Evolutionary conservation across 2,329 filamentous ascomycete species (phyloP).

Genomic region (Xylariaceae sp.): DNA sequence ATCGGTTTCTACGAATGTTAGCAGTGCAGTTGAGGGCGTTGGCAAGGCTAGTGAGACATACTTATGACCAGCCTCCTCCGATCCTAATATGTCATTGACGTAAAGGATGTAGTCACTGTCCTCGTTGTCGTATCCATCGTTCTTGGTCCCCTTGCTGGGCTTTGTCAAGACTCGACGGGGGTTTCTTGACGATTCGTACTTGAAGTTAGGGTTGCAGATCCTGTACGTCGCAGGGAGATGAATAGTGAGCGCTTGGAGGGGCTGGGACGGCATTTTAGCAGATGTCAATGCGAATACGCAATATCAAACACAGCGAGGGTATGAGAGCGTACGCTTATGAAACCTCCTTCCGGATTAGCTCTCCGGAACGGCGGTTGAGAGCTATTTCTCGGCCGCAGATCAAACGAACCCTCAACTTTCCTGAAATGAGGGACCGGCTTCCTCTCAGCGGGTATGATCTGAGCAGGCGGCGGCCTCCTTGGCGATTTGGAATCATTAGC

Average conservation of each 20-base stretch:
- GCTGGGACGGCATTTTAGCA: conserved; percentile 46
- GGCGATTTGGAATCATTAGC: conserved; percentile 54
- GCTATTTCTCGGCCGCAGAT: conserved; percentile 79
- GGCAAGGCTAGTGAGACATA: conserved; percentile 38
- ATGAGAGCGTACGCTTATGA: conserved; percentile 73
- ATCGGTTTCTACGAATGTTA: conserved; percentile 64
- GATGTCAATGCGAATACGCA: conserved; percentile 6
- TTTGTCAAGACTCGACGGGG: conserved; percentile 94
- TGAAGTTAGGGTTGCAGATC: conserved; percentile 96
- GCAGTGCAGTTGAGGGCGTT: conserved; percentile 1
- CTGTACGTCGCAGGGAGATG: conserved; percentile 93
- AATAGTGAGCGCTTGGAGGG: conserved; percentile 88
- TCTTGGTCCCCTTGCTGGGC: conserved; percentile 96
- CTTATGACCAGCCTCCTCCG: conserved; percentile 98
- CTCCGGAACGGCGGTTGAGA: conserved; percentile 83
- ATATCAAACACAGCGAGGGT: not conserved
- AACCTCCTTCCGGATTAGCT: conserved; percentile 93
- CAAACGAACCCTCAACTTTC: conserved; percentile 65
- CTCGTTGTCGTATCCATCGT: conserved; percentile 98
- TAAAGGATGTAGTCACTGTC: conserved; percentile 99
- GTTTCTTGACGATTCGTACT: conserved; percentile 97
- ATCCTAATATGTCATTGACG: conserved; percentile 96
- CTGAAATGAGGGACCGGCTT: conserved; percentile 83
- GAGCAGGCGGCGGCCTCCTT: conserved; percentile 44
- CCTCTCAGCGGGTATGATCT: conserved; percentile 43